Evolutionary conservation across 2,329 filamentous ascomycete species (phyloP), one percentile per base, ranked within the genome.

Genomic region (Aspergillus fumigatiaffinis): DNA sequence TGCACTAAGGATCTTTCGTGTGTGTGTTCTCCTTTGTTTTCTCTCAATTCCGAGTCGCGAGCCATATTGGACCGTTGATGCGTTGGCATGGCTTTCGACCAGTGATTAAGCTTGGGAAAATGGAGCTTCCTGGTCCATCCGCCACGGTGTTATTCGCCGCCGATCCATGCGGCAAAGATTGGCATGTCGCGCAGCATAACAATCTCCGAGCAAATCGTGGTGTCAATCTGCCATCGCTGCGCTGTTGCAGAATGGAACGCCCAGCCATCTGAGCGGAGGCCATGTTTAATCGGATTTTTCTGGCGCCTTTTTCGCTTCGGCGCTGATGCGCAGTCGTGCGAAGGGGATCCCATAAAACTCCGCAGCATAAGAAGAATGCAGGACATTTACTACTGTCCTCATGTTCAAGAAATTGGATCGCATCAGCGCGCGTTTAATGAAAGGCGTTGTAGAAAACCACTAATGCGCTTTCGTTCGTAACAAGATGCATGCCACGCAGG

Each of bases 21-120:
- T 8, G 6, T 23, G 41, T 50, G 26, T 59, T 50, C 55, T 57
- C 54, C 46, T 47, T 57, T 52, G 46, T 42, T 46, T 47, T 51
- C 21, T 53, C 51, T 53, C 47, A 35, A 41, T 38, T 23, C 46
- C 42, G 29, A 55, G 51, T 51, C 42, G 51, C 59, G 63, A 63
- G 61, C 60, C 61, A 60, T 54, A 65, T 66, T 66, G 56, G 62
- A 63, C 66, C 62, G 58, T 64, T 75, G 90, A 92, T 95, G 91
- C 89, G 91, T 83, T 95, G 91, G 91, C 91, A 87, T 87, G 80
- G 82, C 82, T 88, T 82, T 82, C 86, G 84, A 84, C 90, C 90
- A 93, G 87, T 92, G 86, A 83, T 87, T 85, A 80, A 80, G 81
- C 83, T 77, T 76, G 54, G 78, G 80, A 79, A 81, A 80, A 82